Evolutionary conservation across 2,329 filamentous ascomycete species (phyloP), one percentile per base, ranked within the genome.

Genomic region (Colletotrichum euphorbiae): DNA sequence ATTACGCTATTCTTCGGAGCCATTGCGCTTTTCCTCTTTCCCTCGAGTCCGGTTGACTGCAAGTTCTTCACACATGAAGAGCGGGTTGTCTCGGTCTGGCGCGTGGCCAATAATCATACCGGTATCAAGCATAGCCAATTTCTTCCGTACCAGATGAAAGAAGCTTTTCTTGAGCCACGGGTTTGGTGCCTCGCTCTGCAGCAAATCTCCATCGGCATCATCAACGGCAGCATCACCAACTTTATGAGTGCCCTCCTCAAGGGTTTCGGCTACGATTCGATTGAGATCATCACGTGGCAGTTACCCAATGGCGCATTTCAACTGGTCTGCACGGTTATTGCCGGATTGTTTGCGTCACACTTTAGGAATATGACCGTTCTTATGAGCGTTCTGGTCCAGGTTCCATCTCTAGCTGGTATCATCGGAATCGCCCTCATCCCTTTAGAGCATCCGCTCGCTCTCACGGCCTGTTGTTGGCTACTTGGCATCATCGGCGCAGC

Each of bases 381-480:
- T 31, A 54, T 54, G 21, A 52, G 33, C 51, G 31, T 36, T 21
- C 31, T 24, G 6, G 51, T 31, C 3, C 24, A 72, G 15, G 64
- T 72, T 17, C 75, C 73, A 8, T 72, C 72, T 2, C 71, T 86
- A 11, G 83, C 76, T 1, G 84, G 84, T 0, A 77, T 87, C 0
- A 76, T 86, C 1, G 84, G 84, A 4, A 84, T 87, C 65, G 77
- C 82, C 1, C 80, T 83, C 31, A 85, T 84, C 15, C 72, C 75
- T 19, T 74, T 84, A 3, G 73, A 80, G 3, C 78, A 85, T 55
- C 81, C 80, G 60, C 79, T 83, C 76, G 81, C 80, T 2, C 78
- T 87, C 2, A 83, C 85, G 0, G 84, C 77, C n/a, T 85, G 84
- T 71, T 83, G 82, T 7, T 86, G 84, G 84, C 74, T 87, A 12